Evolutionary conservation across 2,329 filamentous ascomycete species (phyloP).

Genomic region (Fusarium transvaalense): DNA sequence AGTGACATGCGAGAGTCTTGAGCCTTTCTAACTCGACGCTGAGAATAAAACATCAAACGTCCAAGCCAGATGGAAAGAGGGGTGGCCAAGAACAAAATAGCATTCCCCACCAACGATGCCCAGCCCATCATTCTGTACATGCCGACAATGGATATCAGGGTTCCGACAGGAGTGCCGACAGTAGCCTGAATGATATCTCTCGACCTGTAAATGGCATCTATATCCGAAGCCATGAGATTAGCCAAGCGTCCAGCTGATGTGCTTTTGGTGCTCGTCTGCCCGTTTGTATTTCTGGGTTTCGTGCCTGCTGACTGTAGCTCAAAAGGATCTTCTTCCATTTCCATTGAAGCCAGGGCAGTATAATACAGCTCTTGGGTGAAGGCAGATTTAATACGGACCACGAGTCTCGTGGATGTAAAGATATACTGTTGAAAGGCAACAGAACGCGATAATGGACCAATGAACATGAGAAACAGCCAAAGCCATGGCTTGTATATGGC

Average conservation of each 20-base stretch:
- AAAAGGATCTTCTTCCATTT: constrained; percentile 67
- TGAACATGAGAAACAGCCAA: constrained; percentile 67
- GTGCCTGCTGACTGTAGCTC: constrained; percentile 41
- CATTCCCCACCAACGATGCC: constrained; percentile 65
- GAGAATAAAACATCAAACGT: constrained; percentile 62
- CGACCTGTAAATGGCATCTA: constrained; percentile 66
- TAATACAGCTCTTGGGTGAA: constrained; percentile 71
- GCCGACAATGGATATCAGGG: constrained; percentile 61
- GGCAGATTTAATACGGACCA: constrained; percentile 68
- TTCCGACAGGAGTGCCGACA: constrained; percentile 62
- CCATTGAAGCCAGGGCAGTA: constrained; percentile 67
- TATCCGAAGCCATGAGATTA: constrained; percentile 70
- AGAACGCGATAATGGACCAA: constrained; percentile 62
- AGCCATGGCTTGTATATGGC: constrained; percentile 63
- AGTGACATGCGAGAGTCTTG: constrained; percentile 69
- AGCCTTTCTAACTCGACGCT: constrained; percentile 65
- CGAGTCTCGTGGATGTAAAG: constrained; percentile 67
- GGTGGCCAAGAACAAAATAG: constrained; percentile 60
- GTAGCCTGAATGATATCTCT: constrained; percentile 64
- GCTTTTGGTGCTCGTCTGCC: constrained; percentile 50
- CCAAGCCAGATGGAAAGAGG: constrained; percentile 65
- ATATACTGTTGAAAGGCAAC: constrained; percentile 68
- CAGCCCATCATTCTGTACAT: constrained; percentile 69
- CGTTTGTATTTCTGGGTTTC: constrained; percentile 48
- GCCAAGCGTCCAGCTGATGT: constrained; percentile 65